Base-by-base conservation (phyloP, 192 early-diverging fungal species). In the Gigaspora rosea region DNA sequence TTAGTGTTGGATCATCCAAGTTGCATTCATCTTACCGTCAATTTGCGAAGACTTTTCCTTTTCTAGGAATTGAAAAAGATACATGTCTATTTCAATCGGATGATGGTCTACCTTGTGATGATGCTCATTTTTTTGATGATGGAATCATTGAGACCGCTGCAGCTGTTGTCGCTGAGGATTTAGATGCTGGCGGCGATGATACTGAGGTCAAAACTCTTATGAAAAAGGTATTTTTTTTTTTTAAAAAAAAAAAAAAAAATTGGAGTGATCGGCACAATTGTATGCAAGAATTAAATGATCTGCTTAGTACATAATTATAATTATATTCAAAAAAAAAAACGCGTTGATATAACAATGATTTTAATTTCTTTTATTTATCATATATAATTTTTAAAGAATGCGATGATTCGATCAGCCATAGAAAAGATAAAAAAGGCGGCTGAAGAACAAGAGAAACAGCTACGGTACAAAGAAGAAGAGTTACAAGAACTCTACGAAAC, bases 401-500 rank as follows among this genome's bases (percentile, higher is more conserved):
- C 16, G 27, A 27, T 68, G 66, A 68, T 68, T 13, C 18, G 27
- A 22, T 50, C 66, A 11, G 66, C 66, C 16, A 68, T 68, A 8
- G 66, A 68, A 27, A 68, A 68, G 49, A 68, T 68, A 47, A 68
- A 13, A 11, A 68, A 68, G 22, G 66, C 47, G 22, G 49, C 66
- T 10, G 66, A 68, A 49, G 66, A 68, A 68, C 66, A 68, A 50
- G 66, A 68, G 49, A 68, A 68, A 18, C 46, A 68, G 49, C 49
- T 68, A 20, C 66, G 66, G 10, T 16, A 68, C 15, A 68, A 68
- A 20, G 47, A 68, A 33, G 66, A 68, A 68, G 66, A 68, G 49
- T 49, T 68, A 5, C 66, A 68, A 68, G 66, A 68, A 50, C 35
- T 68, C n/a, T 68, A 68, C 22, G 66, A 68, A 68, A 68, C 66